Evolutionary conservation across 345 rosid species (phyloP).

Genomic region (Camelina laxa): DNA sequence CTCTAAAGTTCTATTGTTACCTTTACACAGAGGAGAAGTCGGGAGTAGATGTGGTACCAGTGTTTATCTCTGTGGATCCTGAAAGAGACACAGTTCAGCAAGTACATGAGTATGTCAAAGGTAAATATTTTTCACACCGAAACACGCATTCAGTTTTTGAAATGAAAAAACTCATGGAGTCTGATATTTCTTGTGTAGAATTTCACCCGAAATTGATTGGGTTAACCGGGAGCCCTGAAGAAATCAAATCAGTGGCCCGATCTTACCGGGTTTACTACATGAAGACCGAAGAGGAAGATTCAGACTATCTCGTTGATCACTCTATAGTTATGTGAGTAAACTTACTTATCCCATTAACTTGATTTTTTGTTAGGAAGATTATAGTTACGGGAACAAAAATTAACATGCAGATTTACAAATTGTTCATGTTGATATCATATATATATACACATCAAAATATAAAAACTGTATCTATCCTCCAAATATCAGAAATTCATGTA

Average conservation of each 20-base stretch:
- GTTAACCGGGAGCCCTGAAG: constrained; percentile 81
- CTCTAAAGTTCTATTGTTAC: constrained; percentile 6
- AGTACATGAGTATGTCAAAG: constrained; percentile 92
- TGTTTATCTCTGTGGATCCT: constrained; percentile 95
- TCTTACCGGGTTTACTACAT: constrained; percentile 93
- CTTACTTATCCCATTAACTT: constrained; percentile 19
- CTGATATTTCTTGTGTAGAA: constrained; percentile 53
- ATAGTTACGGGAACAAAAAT: not conserved
- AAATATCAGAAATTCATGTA: not conserved
- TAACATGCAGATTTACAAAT: not conserved
- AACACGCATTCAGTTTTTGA: not conserved
- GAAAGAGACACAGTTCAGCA: constrained; percentile 95
- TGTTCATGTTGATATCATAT: constrained; percentile 9
- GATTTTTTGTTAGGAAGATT: not conserved
- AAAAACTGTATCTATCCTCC: not conserved
- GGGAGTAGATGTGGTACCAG: constrained; percentile 73
- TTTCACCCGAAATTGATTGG: constrained; percentile 90
- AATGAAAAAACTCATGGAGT: constrained; percentile 11
- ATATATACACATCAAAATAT: not conserved
- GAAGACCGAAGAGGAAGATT: constrained; percentile 96
- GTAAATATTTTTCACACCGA: constrained; percentile 46
- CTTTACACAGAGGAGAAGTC: constrained; percentile 67
- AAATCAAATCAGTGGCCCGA: constrained; percentile 81
- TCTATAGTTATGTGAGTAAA: constrained; percentile 85
- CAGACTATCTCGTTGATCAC: constrained; percentile 98